Base-by-base conservation (phyloP, 192 early-diverging fungal species). In the Coemansia sp. region DNA sequence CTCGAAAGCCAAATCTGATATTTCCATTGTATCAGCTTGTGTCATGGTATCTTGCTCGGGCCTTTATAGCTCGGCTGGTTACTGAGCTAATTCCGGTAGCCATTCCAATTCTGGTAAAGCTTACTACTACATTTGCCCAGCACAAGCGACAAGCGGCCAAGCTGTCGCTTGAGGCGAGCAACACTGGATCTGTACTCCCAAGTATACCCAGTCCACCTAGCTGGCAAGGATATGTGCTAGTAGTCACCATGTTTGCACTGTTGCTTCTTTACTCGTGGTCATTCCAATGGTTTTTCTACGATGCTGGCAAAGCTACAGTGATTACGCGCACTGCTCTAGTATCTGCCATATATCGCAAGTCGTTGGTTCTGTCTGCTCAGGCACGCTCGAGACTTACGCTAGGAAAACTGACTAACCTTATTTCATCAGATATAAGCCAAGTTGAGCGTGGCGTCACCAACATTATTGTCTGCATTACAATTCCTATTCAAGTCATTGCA, bases 271-370 rank as follows among this genome's bases (percentile, higher is more conserved):
- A 69, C 47, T 72, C 83, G 14, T 72, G 82, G 58, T 67, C 83
- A 9, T 83, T 82, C 37, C 82, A 84, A 57, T 83, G 83, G 79
- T 69, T 79, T 27, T 64, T 60, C 19, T 70, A 75, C 57, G 79
- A 81, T 15, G 64, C 83, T 21, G 66, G 70, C 21, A 82, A 79
- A 22, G 76, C 71, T 0, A 62, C 59, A 14, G 52, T 74, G 25
- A 60, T 74, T 66, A 60, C 59, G 21, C 72, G 77, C n/a, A 66
- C 85, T 0, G 79, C 84, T 0, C 68, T 88, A 4, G 72, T 85
- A 8, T 71, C 83, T 2, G 82, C 84, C 39, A 63, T 88, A 19
- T 88, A 86, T 37, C 81, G 87, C 66, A 88, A 88, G 45, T 70
- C 87, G 0, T 66, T 88, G 12, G 64, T 78, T 10, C 82, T 88